Base-by-base conservation (phyloP, 2,329 filamentous ascomycete genomes). In the Penicillium sumatraense region DNA sequence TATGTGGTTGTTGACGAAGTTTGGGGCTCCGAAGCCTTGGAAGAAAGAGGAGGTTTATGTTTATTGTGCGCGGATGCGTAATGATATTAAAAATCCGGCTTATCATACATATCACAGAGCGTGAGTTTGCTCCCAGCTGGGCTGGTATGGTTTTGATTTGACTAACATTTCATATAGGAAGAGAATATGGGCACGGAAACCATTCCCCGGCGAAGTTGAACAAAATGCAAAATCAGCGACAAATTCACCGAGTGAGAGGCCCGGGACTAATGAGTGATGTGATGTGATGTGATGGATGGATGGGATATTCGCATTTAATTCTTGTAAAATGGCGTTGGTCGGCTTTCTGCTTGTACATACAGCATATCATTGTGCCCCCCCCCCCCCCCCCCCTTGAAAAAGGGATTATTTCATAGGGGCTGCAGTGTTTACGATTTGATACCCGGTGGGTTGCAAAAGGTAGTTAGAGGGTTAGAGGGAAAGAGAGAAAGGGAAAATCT, bases 1-100 rank as follows among this genome's bases (percentile, higher is more conserved):
- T 3, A 66, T 68, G 65, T 70, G 61, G 54, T 53, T 70, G 36
- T 55, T 69, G 9, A 68, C 60, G 16, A 63, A 61, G 33, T 57
- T 51, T 38, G 67, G 67, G 1, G 47, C 60, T 5, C 67, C 67
- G 5, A 16, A 58, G 20, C 62, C 62, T 3, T 63, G 61, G 59
- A 52, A 54, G 2, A 51, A 60, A 16, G 51, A 60, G 21, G 50
- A 61, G 23, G 59, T 62, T 5, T 61, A 59, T 51, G 62, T 63
- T 23, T 65, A 59, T 49, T 56, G 59, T 7, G 62, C 62, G 7
- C 53, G 51, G n/a, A 20, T 65, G 50, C 54, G 62, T 41, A 54
- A 53, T 21, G 62, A 63, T 57, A 53, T 65, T 21, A 53, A 60
- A 29, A 62, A 65, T 33, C 55, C 59, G 1, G 36, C 31, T 5